Percentiles rank a stretch among this genome's conserved stretches.
Evolutionary conservation across 768 basidiomycete genomes (phyloP).

Genomic region (Podaxis mareebaensis): DNA sequence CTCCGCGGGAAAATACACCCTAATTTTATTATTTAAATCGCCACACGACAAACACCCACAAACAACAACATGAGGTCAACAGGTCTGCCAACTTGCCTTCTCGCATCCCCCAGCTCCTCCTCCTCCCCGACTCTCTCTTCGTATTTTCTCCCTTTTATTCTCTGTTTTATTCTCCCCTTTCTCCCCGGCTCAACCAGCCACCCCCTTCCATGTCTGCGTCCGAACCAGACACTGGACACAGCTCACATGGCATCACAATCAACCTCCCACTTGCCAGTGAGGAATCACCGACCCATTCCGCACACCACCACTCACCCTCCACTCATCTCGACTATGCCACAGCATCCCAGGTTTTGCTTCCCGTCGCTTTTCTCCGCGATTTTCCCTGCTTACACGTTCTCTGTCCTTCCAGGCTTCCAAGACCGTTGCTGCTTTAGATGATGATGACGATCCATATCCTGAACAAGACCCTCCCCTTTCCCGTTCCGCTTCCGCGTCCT

Average conservation of each 20-base stretch:
- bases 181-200: constrained; percentile 8
- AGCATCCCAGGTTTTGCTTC: constrained; percentile 33
- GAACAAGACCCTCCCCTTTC: constrained; percentile 52
- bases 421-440: constrained; percentile 26
- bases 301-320: constrained; percentile 17
- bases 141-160: constrained; percentile 20
- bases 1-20: constrained; percentile 11
- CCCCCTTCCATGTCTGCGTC: constrained; percentile 12
- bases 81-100: constrained; percentile 20
- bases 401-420: background rate
- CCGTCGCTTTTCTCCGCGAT: constrained; percentile 17
- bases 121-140: constrained; percentile 21
- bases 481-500: constrained; percentile 74
- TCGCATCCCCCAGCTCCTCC: constrained; percentile 17
- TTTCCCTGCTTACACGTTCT: background rate
- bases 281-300: too few species aligned
- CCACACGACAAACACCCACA: constrained; percentile 34
- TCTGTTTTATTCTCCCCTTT: constrained; percentile 18
- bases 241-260: constrained; percentile 33
- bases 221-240: background rate
- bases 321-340: constrained; percentile 30
- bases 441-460: constrained; percentile 34
- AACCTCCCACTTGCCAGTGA: constrained; percentile 17
- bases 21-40: constrained; percentile 19
- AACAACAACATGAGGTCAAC: constrained; percentile 41